Evolutionary conservation across 257 asterid species (phyloP), one percentile per base, ranked within the genome.

Genomic region (Solanum ahanhuiri): DNA sequence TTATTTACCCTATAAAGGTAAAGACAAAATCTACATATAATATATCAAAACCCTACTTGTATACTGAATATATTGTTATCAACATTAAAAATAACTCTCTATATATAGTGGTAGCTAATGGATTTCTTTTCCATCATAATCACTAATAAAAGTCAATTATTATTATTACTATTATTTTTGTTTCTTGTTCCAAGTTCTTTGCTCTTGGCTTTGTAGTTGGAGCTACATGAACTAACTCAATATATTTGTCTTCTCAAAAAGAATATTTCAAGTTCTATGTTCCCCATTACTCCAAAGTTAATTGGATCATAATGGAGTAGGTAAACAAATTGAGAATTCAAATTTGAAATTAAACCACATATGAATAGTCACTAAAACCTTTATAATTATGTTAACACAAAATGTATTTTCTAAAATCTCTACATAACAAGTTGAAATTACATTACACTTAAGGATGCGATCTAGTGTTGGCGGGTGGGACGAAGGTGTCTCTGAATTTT

Each of bases 21-120:
- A 45, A 45, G 0, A 45, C 5, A 45, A 43, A 43, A 12, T 45
- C 2, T 45, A 3, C 18, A 1, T 45, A 45, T 12, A 12, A 51
- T 17, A 54, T 54, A 0, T 54, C 9, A 17, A 6, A 54, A 54
- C 9, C 0, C 0, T 1, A 54, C n/a, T 54, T 4, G 0, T 45
- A 41, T 9, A 9, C 11, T 6, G 9, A 51, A 5, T 51, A 51
- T 51, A 51, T 5, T 2, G 0, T 51, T 51, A 51, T 5, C 17
- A 45, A 51, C 9, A 51, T 51, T 51, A 51, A 15, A 51, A 51
- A 51, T 51, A 5, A 45, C 7, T 45, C 48, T 0, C 1, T 12
- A 5, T 51, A 51, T 51, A 17, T 54, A 54, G 63, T 6, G n/a
- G 63, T 54, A 6, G n/a, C 22, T 54, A 54, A 54, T 54, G n/a